phyloP scores from a whole-genome alignment of 2,329 filamentous ascomycete genomes.

The Colletotrichum sp. region DNA sequence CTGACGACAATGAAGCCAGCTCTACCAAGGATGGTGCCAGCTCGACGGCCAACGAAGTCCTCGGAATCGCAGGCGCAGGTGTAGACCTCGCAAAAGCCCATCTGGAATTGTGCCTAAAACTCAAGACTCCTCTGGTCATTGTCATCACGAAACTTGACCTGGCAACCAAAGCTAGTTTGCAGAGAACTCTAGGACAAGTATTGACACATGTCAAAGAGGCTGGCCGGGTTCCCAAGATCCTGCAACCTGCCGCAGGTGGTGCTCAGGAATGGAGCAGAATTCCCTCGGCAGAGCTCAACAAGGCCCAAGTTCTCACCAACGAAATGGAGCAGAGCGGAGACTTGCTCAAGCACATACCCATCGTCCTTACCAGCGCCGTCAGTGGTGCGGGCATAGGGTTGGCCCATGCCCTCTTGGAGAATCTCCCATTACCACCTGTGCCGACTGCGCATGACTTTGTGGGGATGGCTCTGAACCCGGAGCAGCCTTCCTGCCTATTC shows the following conservation, averaged over 20 bases:
- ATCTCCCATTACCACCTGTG: conserved; percentile 70
- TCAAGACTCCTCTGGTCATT: conserved; percentile 79
- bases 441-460: conserved; percentile 60
- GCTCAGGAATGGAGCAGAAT: conserved; percentile 62
- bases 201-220: conserved; percentile 79
- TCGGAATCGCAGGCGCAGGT: conserved; percentile 57
- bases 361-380: conserved; percentile 86
- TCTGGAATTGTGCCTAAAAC: conserved; percentile 82
- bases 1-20: conserved; percentile 67
- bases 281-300: conserved; percentile 58
- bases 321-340: conserved; percentile 49
- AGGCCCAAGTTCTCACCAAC: conserved; percentile 62
- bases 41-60: conserved; percentile 54
- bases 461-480: conserved; percentile 61
- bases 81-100: conserved; percentile 80
- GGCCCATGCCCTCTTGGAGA: conserved; percentile 80
- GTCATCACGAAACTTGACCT: conserved; percentile 92
- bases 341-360: conserved; percentile 70
- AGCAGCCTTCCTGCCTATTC: conserved; percentile 72
- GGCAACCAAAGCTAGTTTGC: conserved; percentile 74
- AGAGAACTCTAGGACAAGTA: conserved; percentile 73
- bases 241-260: conserved; percentile 61
- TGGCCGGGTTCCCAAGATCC: conserved; percentile 75
- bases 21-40: conserved; percentile 42
- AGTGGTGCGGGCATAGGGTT: conserved; percentile 82